These are phyloP conservation scores for Cicer cuneatum DNA, from an alignment of 306 rosid species.

Conservation along the genomic window DNA sequence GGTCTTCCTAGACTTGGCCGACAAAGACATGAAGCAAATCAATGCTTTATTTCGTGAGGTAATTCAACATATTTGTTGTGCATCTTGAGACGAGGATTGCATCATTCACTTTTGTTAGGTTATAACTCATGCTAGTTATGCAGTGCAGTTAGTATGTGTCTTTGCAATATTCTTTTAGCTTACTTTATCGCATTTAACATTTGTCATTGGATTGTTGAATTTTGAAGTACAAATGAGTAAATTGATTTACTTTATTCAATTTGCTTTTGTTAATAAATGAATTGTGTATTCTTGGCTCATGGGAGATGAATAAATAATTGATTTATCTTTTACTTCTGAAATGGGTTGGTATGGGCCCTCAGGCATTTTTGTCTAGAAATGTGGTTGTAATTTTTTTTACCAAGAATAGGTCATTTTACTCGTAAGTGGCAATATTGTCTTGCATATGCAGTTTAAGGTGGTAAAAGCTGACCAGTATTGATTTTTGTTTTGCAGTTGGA, in stretches of 20 bases:
- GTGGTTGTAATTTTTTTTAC: not conserved
- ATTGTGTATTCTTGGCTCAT: not conserved
- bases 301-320: constrained; percentile 8
- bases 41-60: constrained; percentile 87
- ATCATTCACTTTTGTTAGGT: constrained; percentile 34
- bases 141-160: constrained; percentile 30
- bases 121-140: constrained; percentile 27
- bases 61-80: constrained; percentile 38
- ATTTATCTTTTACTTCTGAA: constrained; percentile 18
- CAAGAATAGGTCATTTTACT: constrained; percentile 18
- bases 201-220: constrained; percentile 17
- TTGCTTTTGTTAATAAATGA: constrained; percentile 22
- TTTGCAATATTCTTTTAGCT: constrained; percentile 22
- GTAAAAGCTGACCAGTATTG: constrained; percentile 34
- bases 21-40: constrained; percentile 90
- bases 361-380: constrained; percentile 12
- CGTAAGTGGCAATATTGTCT: constrained; percentile 14
- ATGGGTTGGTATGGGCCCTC: constrained; percentile 8
- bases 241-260: constrained; percentile 21
- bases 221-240: constrained; percentile 27
- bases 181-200: constrained; percentile 12
- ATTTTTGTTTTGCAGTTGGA: constrained; percentile 67
- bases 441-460: constrained; percentile 18
- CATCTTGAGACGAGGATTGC: constrained; percentile 26
- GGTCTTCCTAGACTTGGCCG: constrained; percentile 89